Evolutionary conservation across 768 basidiomycete species (phyloP).

Genomic region (Holtermannia corniformis): DNA sequence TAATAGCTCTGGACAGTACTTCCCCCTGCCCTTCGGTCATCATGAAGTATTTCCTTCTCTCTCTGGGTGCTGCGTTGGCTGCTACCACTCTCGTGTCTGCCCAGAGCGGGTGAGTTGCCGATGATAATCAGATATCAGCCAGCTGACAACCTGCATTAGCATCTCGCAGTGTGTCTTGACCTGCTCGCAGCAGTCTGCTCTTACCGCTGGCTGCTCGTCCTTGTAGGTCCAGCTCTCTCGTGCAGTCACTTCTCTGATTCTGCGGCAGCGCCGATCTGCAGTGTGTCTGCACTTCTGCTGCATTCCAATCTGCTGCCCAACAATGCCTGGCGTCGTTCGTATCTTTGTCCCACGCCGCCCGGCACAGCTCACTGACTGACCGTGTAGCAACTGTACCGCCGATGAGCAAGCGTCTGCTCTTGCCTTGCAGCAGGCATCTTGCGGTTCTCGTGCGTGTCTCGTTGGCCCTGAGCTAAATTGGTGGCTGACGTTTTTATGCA

Average conservation of each 20-base stretch:
- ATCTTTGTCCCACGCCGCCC: neutral
- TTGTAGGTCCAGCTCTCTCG: slow-evolving; percentile 17
- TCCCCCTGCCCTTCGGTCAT: no score
- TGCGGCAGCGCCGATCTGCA: slow-evolving; percentile 18
- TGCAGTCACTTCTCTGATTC: neutral
- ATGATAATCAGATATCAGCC: no score
- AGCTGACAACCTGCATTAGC: slow-evolving; percentile 2
- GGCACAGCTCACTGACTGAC: neutral
- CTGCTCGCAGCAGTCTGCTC: slow-evolving; percentile 26
- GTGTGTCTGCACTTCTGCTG: slow-evolving; percentile 32
- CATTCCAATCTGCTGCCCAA: slow-evolving; percentile 27
- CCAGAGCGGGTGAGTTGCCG: no score
- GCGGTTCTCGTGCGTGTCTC: slow-evolving; percentile 18
- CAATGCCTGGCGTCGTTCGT: slow-evolving; percentile 29
- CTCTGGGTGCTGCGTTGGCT: no score
- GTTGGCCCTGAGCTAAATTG: no score
- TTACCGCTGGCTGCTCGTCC: slow-evolving; percentile 25
- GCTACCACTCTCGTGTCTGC: no score
- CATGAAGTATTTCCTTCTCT: no score
- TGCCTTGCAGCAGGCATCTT: slow-evolving; percentile 27
- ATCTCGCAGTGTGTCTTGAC: slow-evolving; percentile 29
- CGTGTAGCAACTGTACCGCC: slow-evolving; percentile 25
- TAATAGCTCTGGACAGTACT: no score
- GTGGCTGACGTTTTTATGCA: no score
- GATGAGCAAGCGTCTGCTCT: slow-evolving; percentile 25